phyloP scores from a whole-genome alignment of 768 basidiomycete genomes.

The Phylloporus rhodoxanthus region DNA sequence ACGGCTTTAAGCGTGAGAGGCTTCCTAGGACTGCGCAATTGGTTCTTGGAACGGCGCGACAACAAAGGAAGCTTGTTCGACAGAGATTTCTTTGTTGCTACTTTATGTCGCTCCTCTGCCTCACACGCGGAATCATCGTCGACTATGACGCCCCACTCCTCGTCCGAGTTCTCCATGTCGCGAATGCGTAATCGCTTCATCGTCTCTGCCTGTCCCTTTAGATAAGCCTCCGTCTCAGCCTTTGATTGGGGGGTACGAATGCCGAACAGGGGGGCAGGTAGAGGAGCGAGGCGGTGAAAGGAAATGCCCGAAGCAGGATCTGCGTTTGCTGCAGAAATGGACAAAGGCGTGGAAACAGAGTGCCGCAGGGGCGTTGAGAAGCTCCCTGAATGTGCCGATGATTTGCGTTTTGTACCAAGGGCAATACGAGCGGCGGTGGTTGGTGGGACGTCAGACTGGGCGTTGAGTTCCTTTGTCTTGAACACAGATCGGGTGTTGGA shows the following conservation, averaged over 20 bases:
- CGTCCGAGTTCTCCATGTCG: slow-evolving; percentile 46
- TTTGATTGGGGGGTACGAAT: slow-evolving; percentile 30
- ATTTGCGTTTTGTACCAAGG: slow-evolving; percentile 64
- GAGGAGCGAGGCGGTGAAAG: slow-evolving; percentile 33
- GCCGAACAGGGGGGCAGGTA: slow-evolving; percentile 28
- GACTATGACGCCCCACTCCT: slow-evolving; percentile 38
- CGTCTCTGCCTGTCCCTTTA: slow-evolving; percentile 56
- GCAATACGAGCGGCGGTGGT: slow-evolving; percentile 29
- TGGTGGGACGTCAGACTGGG: slow-evolving; percentile 4
- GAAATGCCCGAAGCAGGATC: slow-evolving; percentile 31
- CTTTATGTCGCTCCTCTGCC: slow-evolving; percentile 37
- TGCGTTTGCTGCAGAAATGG: slow-evolving; percentile 31
- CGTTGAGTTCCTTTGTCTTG: slow-evolving; percentile 29
- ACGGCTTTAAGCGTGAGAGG: slow-evolving; percentile 17
- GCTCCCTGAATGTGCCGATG: slow-evolving; percentile 38
- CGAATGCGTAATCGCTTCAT: slow-evolving; percentile 55
- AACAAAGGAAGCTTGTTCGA: slow-evolving; percentile 19
- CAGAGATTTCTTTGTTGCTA: slow-evolving; percentile 31
- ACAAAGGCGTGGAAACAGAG: slow-evolving; percentile 36
- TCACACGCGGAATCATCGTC: slow-evolving; percentile 52
- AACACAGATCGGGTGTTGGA: slow-evolving; percentile 39
- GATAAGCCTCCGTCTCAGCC: slow-evolving; percentile 33
- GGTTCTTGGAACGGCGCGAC: slow-evolving; percentile 26
- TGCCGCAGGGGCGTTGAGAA: slow-evolving; percentile 54
- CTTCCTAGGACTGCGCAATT: slow-evolving; percentile 28